These are phyloP conservation scores for Colletotrichum sp. DNA, from an alignment of 2,329 filamentous ascomycete species.

Conservation along the genomic window DNA sequence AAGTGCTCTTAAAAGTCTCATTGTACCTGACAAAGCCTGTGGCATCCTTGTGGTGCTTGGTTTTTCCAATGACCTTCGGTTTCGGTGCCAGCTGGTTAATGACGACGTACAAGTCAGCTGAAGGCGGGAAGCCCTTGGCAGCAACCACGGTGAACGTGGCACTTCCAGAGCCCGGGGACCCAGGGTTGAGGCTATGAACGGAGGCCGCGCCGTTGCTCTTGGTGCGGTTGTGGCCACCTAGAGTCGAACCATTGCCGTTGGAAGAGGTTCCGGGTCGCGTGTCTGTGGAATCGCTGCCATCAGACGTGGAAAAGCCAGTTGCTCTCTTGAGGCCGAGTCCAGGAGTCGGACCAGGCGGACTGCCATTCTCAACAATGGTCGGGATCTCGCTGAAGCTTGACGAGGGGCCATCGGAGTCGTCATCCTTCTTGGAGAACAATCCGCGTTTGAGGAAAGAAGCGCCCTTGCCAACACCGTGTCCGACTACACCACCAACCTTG, in stretches of 20 bases:
- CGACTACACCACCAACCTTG: conserved; percentile 78
- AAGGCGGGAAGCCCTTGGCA: conserved; percentile 77
- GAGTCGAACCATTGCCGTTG: conserved; percentile 28
- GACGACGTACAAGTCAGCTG: conserved; percentile 79
- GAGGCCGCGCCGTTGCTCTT: conserved; percentile 71
- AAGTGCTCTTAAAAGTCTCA: conserved; percentile 79
- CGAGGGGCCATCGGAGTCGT: conserved; percentile 50
- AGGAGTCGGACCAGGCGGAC: conserved; percentile 32
- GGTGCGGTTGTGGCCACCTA: conserved; percentile 52
- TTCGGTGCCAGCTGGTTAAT: conserved; percentile 72
- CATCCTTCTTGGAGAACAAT: conserved; percentile 75
- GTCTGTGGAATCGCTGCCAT: conserved; percentile 21
- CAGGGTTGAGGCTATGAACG: conserved; percentile 65
- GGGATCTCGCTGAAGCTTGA: conserved; percentile 38
- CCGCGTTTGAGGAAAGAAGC: conserved; percentile 90
- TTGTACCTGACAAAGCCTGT: conserved; percentile 72
- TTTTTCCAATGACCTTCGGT: conserved; percentile 86
- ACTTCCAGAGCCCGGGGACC: conserved; percentile 70
- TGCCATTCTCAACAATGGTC: conserved; percentile 49
- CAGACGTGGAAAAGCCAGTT: conserved; percentile 35
- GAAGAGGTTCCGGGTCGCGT: conserved; percentile 39
- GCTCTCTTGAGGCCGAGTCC: conserved; percentile 45
- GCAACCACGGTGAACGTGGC: conserved; percentile 83
- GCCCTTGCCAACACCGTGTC: conserved; percentile 84
- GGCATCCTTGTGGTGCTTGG: conserved; percentile 82